A percentile compares a stretch with the other conserved stretches of the same genome.
These are phyloP conservation scores for Stachybotrys elegans DNA, from an alignment of 2,329 filamentous ascomycete genomes.

Conservation along the genomic window DNA sequence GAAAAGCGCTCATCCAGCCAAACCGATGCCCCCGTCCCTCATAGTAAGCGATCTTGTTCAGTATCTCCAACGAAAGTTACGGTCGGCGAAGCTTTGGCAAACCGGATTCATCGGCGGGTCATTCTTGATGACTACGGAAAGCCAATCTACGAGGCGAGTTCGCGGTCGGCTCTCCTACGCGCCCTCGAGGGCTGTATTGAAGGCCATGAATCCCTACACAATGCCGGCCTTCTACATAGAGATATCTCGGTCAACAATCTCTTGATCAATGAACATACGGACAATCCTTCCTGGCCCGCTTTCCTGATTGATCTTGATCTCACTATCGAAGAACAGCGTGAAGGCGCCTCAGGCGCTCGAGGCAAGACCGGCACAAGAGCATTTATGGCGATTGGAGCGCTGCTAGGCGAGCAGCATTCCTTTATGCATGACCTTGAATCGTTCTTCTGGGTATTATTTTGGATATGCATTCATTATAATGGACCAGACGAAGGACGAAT, in stretches of 20 bases:
- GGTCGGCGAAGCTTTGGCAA: constrained; percentile 15
- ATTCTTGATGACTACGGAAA: constrained; percentile 35
- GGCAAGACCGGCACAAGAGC: constrained; percentile 34
- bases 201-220: constrained; percentile 30
- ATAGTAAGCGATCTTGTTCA: constrained; percentile 25
- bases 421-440: constrained; percentile 42
- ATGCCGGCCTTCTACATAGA: neutral
- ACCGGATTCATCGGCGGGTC: constrained; percentile 34
- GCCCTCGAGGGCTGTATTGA: constrained; percentile 31
- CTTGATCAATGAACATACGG: neutral
- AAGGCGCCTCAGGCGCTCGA: constrained; percentile 19
- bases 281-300: neutral
- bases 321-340: constrained; percentile 27
- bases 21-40: constrained; percentile 15
- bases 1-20: constrained; percentile 23
- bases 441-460: constrained; percentile 32
- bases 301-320: constrained; percentile 2
- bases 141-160: constrained; percentile 36
- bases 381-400: constrained; percentile 24
- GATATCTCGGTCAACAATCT: neutral
- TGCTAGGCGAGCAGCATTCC: constrained; percentile 33
- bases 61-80: constrained; percentile 19
- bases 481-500: constrained; percentile 12
- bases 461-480: constrained; percentile 31
- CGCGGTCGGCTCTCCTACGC: constrained; percentile 26